These are phyloP conservation scores for Acorus gramineus DNA, from an alignment of 106 monocot genomes.

Conservation along the genomic window DNA sequence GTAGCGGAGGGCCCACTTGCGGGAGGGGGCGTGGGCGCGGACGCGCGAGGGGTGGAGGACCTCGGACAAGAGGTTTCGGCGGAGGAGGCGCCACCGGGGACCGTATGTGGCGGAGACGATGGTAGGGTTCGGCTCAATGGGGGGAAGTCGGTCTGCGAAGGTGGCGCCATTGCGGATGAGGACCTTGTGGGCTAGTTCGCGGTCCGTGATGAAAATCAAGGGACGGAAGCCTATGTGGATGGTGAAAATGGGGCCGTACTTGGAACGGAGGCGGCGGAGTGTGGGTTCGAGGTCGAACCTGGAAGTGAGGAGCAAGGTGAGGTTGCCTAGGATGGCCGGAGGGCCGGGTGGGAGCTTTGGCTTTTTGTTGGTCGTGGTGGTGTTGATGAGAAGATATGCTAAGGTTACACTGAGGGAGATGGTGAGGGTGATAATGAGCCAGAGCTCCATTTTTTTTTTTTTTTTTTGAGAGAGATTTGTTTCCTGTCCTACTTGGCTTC, in stretches of 20 bases:
- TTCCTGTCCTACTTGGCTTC: too few species aligned
- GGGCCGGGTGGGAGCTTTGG: slow-evolving; percentile 4
- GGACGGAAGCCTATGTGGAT: slow-evolving; percentile 3
- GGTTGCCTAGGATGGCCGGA: slow-evolving; percentile 5
- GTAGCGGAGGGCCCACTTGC: neutral
- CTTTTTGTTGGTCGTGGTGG: neutral
- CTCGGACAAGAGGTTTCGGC: slow-evolving; percentile 15
- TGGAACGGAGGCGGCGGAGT: neutral
- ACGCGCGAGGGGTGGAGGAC: slow-evolving; percentile 9
- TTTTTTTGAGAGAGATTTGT: too few species aligned
- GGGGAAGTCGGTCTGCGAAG: slow-evolving; percentile 4
- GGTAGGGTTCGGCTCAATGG: neutral
- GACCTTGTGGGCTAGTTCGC: slow-evolving; percentile 3
- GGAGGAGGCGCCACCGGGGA: slow-evolving; percentile 19
- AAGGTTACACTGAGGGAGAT: neutral
- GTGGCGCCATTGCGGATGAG: slow-evolving; percentile 2
- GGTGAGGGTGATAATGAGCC: neutral
- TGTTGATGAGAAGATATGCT: neutral
- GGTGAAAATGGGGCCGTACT: slow-evolving; percentile 5
- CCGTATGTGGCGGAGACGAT: slow-evolving; percentile 16
- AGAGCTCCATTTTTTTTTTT: neutral
- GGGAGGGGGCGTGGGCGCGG: neutral
- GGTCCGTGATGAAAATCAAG: slow-evolving; percentile 6
- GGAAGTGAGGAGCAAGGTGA: neutral
- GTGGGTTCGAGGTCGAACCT: neutral